Conservation (phyloP, 176 grass and related monocot species). For the Rhynchospora pubera region DNA sequence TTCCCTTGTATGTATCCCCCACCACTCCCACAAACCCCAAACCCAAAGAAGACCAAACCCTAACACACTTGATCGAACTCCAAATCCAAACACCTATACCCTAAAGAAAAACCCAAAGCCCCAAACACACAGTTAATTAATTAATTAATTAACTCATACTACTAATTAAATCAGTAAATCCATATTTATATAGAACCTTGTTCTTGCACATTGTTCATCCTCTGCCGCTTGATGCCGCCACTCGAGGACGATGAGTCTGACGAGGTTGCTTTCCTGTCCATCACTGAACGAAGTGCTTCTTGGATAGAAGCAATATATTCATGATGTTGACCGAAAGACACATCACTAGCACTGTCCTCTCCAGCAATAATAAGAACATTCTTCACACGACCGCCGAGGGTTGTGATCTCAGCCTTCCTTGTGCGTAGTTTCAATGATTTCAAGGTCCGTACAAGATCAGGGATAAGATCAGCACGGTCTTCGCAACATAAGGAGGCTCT, state of each 20-base stretch:
- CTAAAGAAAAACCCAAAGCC: constrained; percentile 20
- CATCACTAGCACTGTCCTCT: constrained; percentile 10
- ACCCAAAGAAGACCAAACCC: constrained; percentile 24
- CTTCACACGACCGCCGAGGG: constrained; percentile 78
- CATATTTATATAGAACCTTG: constrained; percentile 42
- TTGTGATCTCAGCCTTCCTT: constrained; percentile 75
- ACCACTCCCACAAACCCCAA: constrained; percentile 19
- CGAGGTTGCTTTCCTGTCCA: constrained; percentile 49
- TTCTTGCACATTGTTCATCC: constrained; percentile 68
- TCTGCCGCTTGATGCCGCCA: constrained; percentile 75
- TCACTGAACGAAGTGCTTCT: constrained; percentile 67
- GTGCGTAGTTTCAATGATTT: constrained; percentile 53
- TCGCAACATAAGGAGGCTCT: constrained; percentile 90
- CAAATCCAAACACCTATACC: constrained; percentile 42
- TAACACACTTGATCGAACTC: constrained; percentile 14
- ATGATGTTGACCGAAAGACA: constrained; percentile 19
- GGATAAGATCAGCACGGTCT: constrained; percentile 81
- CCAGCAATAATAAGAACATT: constrained; percentile 81
- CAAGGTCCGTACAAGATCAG: constrained; percentile 71
- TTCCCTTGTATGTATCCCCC: constrained; percentile 31
- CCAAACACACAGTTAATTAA: constrained; percentile 15
- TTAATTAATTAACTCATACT: constrained; percentile 11
- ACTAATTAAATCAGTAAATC: constrained; percentile 16
- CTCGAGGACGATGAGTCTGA: constrained; percentile 48
- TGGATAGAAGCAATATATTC: constrained; percentile 70